Base-by-base conservation (phyloP, 2,329 filamentous ascomycete genomes). In the Gremmenia infestans region DNA sequence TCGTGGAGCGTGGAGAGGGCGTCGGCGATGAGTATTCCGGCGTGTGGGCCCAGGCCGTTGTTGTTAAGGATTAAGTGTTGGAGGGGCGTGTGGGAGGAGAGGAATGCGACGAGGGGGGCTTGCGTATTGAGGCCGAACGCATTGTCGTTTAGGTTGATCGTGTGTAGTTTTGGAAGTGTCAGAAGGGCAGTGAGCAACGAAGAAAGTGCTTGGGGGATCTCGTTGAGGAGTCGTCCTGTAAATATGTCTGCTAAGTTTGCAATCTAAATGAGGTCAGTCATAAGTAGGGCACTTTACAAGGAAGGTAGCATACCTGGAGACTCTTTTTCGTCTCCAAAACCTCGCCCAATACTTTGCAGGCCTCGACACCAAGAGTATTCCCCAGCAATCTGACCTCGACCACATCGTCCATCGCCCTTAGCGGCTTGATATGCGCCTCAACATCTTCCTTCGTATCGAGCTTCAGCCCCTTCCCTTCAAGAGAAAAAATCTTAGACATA, bases 221-320 rank as follows among this genome's bases (percentile, higher is more conserved):
- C 94, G 72, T 86, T 88, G 60, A 97, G 85, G 47, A 97, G 83
- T 64, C 94, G 90, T 35, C 89, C 90, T 57, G 94, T 99, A 78
- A 97, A 99, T 78, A 99, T 96, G 73, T 99, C 94, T 72, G 92
- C 92, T 55, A 99, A 80, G 75, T 97, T 96, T 69, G 89, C 92
- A 68, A 86, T 78, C 84, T 86, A 66, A 36, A 49, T 12, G 42
- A 37, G 15, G 25, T 58, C 37, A 60, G 48, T 7, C 56, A 54
- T 32, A 43, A 46, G 50, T 32, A 50, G 54, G 54, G 53, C 4
- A 35, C 40, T 37, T 14, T 17, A 28, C 32, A 50, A 19, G 46
- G 9, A 36, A 19, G 14, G 19, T 17, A 43, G 47, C 23, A 14
- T 77, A 89, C 87, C 76, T 88, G 82, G 43, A 97, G 79, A 60